Evolutionary conservation across 257 asterid species (phyloP).

Genomic region (Galeopsis tetrahit): DNA sequence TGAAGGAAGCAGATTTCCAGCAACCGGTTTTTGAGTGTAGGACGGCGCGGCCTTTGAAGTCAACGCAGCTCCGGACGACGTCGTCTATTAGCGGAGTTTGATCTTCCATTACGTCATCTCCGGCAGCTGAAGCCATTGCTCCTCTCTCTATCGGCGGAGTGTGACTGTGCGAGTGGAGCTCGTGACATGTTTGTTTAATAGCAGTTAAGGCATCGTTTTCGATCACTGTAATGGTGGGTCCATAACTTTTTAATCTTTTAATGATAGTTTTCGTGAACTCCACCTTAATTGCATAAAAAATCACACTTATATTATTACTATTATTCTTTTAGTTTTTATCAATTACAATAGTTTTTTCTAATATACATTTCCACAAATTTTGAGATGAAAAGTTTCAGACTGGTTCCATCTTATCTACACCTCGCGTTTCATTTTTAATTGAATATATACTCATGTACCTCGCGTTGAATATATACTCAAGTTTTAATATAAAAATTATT

Average conservation of each 20-base stretch:
- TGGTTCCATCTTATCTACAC: too few species aligned
- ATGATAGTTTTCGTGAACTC: too few species aligned
- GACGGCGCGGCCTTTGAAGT: conserved; percentile 36
- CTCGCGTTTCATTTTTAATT: too few species aligned
- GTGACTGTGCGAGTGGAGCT: neutral
- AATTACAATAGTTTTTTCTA: too few species aligned
- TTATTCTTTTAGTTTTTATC: too few species aligned
- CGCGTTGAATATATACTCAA: too few species aligned
- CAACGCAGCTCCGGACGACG: conserved; percentile 32
- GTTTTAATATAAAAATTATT: too few species aligned
- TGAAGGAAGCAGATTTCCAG: conserved; percentile 50
- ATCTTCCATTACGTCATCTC: neutral
- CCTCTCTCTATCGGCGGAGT: neutral
- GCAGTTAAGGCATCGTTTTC: neutral
- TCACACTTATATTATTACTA: too few species aligned
- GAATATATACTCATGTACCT: too few species aligned
- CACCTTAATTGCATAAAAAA: too few species aligned
- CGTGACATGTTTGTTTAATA: neutral
- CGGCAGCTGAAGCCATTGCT: conserved; percentile 10
- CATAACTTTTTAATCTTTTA: neutral
- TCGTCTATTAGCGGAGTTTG: conserved; percentile 12
- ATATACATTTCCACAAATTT: too few species aligned
- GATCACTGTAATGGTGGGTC: neutral
- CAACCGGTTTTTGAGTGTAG: conserved; percentile 38
- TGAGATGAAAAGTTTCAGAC: too few species aligned